These are phyloP conservation scores for Strigomonas culicis DNA, from an alignment of 208 protist genomes.

Conservation along the genomic window DNA sequence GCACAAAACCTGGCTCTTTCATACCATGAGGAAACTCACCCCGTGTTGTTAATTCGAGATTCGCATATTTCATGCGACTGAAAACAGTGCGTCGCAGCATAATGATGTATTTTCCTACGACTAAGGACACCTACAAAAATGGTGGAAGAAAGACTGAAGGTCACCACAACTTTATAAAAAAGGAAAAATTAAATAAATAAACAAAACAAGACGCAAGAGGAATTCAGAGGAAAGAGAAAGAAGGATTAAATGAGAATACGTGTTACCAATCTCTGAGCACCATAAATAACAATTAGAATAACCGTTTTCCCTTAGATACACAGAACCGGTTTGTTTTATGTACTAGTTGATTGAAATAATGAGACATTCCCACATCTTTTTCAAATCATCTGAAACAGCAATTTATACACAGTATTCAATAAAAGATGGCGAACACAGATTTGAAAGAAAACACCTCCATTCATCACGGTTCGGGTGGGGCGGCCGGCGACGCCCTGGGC, in stretches of 20 bases:
- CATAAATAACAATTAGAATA: not conserved
- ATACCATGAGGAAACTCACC: slow-evolving; percentile 91
- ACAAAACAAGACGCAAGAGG: not conserved
- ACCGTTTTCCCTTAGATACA: not conserved
- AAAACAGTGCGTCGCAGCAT: slow-evolving; percentile 46
- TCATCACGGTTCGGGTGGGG: no score
- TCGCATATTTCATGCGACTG: slow-evolving; percentile 77
- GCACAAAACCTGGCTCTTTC: slow-evolving; percentile 85
- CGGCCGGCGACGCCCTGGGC: no score
- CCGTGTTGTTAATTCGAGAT: slow-evolving; percentile 79
- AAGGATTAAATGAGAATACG: not conserved
- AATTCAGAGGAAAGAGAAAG: not conserved
- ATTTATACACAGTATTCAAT: no score
- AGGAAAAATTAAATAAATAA: not conserved
- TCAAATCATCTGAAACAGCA: not conserved
- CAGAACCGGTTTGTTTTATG: not conserved
- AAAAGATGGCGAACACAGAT: no score
- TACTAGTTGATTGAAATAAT: no score
- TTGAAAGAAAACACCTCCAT: no score
- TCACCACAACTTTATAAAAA: slow-evolving; percentile 1
- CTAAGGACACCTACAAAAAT: not conserved
- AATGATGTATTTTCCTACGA: not conserved
- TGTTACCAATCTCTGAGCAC: not conserved
- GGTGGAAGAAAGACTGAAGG: no score
- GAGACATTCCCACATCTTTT: not conserved